Evolutionary conservation across 169 alveolate species (phyloP).

Genomic region (Amoebophrya sp.): DNA sequence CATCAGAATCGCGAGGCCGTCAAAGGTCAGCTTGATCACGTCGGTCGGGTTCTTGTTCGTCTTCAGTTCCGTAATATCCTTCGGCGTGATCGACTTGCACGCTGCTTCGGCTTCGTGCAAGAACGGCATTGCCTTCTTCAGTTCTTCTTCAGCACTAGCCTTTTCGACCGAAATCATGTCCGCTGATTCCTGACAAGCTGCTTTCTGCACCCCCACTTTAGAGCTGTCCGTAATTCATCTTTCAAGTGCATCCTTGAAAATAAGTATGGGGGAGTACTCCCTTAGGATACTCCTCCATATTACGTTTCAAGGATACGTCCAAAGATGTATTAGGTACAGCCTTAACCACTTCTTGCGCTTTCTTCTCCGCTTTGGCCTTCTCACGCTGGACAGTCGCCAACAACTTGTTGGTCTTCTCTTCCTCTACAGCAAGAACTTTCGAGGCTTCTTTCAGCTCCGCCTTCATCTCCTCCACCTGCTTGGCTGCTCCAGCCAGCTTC

Average conservation of each 20-base stretch:
- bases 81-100: constrained; percentile 77
- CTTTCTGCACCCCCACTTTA: constrained; percentile 48
- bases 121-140: constrained; percentile 87
- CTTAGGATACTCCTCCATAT: too few species aligned
- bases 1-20: constrained; percentile 73
- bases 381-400: constrained; percentile 82
- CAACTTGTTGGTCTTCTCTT: constrained; percentile 76
- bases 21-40: constrained; percentile 80
- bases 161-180: constrained; percentile 60
- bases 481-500: constrained; percentile 86
- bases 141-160: constrained; percentile 83
- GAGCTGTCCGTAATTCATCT: too few species aligned
- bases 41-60: constrained; percentile 79
- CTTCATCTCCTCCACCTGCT: constrained; percentile 82
- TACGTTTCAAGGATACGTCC: too few species aligned
- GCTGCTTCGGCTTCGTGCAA: constrained; percentile 82
- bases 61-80: constrained; percentile 84
- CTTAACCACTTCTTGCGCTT: constrained; percentile 77
- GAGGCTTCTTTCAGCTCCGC: constrained; percentile 83
- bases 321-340: too few species aligned
- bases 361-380: constrained; percentile 83
- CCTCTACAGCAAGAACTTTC: constrained; percentile 80
- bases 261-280: too few species aligned
- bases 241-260: too few species aligned
- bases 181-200: constrained; percentile 39